phyloP scores from a whole-genome alignment of 768 basidiomycete genomes.

The Gloeostereum incarnatum region DNA sequence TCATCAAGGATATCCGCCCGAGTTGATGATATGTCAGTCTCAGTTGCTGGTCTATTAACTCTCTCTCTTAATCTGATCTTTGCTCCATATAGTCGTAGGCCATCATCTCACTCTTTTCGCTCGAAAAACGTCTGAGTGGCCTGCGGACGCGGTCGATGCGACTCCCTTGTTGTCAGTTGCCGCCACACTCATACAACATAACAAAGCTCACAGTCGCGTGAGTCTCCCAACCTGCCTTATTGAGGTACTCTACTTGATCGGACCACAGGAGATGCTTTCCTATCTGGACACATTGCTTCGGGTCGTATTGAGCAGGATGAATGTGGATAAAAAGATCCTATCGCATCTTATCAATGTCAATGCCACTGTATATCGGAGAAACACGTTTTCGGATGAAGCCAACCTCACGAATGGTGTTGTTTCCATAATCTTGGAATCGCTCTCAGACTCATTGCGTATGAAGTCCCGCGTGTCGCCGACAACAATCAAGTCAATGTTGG shows the following conservation, averaged over 20 bases:
- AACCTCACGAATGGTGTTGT: constrained; percentile 24
- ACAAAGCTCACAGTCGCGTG: constrained; percentile 50
- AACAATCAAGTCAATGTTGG: constrained; percentile 41
- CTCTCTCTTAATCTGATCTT: no score
- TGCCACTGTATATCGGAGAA: constrained; percentile 30
- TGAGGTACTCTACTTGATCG: constrained; percentile 3
- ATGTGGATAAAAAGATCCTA: constrained; percentile 32
- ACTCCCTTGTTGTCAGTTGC: constrained; percentile 46
- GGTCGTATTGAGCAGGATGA: constrained; percentile 37
- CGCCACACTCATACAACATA: constrained; percentile 45
- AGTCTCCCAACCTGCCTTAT: constrained; percentile 9
- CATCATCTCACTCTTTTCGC: constrained; percentile 42
- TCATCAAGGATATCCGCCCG: constrained; percentile 37
- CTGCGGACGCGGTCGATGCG: constrained; percentile 38
- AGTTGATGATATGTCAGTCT: constrained; percentile 48
- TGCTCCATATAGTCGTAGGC: constrained; percentile 51
- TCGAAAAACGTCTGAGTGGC: constrained; percentile 49
- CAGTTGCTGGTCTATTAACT: constrained; percentile 3
- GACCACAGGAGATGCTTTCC: constrained; percentile 43
- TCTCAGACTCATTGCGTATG: constrained; percentile 42
- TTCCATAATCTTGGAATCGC: constrained; percentile 37
- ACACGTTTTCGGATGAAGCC: constrained; percentile 14
- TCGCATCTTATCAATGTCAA: constrained; percentile 40
- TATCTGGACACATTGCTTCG: constrained; percentile 56
- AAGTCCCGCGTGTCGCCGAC: constrained; percentile 39